Percentiles rank a stretch among this genome's conserved stretches.
These are phyloP conservation scores for Apiospora pterosperma DNA, from an alignment of 2,329 filamentous ascomycete species.

Conservation along the genomic window DNA sequence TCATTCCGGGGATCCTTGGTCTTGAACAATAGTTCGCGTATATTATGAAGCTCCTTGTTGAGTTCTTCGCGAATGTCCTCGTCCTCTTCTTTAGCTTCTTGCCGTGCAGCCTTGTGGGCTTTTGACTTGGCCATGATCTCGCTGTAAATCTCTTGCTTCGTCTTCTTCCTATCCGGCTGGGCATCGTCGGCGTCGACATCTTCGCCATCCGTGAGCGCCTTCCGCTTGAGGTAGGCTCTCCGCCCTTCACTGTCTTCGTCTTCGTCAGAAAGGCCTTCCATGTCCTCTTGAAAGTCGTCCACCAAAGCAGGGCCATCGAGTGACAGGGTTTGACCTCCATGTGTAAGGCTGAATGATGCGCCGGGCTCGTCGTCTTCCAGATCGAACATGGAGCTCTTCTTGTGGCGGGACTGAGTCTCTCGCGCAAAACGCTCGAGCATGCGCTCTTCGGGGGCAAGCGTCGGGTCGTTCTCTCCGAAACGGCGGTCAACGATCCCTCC, in stretches of 20 bases:
- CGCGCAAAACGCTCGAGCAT: conserved; percentile 87
- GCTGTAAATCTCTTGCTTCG: conserved; percentile 95
- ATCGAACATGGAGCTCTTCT: conserved; percentile 80
- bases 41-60: conserved; percentile 75
- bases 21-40: conserved; percentile 68
- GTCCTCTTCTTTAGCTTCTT: conserved; percentile 89
- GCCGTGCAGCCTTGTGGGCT: conserved; percentile 88
- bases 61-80: conserved; percentile 81
- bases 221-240: conserved; percentile 50
- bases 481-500: conserved; percentile 90
- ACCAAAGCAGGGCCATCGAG: conserved; percentile 51
- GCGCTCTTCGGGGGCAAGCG: conserved; percentile 89
- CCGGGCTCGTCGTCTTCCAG: conserved; percentile 74
- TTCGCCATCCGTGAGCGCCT: conserved; percentile 49
- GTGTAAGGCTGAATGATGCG: conserved; percentile 69
- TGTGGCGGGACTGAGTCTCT: conserved; percentile 78
- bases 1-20: conserved; percentile 20
- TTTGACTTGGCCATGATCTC: conserved; percentile 98
- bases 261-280: conserved; percentile 58
- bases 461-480: conserved; percentile 93
- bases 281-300: conserved; percentile 80
- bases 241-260: conserved; percentile 57
- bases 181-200: conserved; percentile 48
- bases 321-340: conserved; percentile 72
- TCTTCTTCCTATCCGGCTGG: conserved; percentile 82